Evolutionary conservation across 1,139 yeast species (phyloP), one percentile per base, ranked within the genome.

Genomic region (Keqinozyma sinolaborantium): DNA sequence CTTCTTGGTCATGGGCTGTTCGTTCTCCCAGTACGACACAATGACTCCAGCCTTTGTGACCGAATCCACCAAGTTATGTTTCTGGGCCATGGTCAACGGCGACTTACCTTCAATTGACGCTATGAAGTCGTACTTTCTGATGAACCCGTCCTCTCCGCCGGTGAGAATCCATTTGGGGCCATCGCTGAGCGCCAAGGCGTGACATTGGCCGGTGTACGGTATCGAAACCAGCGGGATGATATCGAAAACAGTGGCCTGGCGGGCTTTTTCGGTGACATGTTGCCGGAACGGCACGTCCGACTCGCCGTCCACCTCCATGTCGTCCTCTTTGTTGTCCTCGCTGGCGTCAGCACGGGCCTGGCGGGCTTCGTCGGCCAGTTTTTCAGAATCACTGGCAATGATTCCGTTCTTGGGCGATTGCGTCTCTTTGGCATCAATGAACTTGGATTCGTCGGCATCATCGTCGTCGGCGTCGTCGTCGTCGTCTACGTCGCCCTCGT

Each of bases 111-210:
- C 90, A 16, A 92, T 75, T 1, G 96, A 83, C 24, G 82, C 83
- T 28, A 81, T 73, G 42, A 92, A 83, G 56, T 94, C 96, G 58
- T 83, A 92, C 51, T 85, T 86, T 31, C 98, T 66, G 26, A 92
- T 84, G 48, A 80, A 86, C 9, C 99, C 99, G 55, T 92, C 99
- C 44, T 86, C 94, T 4, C 98, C 98, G 14, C 99, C 99, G 1
- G 96, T 83, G 48, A 90, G 79, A 33, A 92, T 69, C 83, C 90
- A 90, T 51, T 82, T 82, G 29, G 92, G 82, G 6, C 95, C 95
- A 50, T 77, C 78, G 1, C 95, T 77, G 33, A 88, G 67, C 5
- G 94, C 83, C 31, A 92, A 51, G 5, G 94, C 72, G 56, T 88
- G 88, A 26, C 95, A 79, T 31, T 79, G 78, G 0, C 81, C 57